A percentile compares a stretch with the other conserved stretches of the same genome.
phyloP scores from a whole-genome alignment of 1,284 basidiomycete genomes.

The Trichosporon coremiiforme region DNA sequence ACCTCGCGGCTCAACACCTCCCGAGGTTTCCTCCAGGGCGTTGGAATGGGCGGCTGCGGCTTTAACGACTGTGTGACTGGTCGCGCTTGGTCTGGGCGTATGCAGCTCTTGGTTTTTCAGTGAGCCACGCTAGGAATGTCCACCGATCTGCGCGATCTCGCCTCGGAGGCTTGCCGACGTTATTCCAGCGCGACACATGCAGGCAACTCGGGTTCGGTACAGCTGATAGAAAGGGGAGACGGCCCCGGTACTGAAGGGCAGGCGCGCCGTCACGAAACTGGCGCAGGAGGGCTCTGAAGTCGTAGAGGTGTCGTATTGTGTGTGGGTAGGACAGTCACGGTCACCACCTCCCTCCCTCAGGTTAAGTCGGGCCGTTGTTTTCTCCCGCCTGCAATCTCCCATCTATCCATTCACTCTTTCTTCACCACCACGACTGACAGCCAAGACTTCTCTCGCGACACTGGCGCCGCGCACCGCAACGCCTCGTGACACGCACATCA shows the following conservation, averaged over 20 bases:
- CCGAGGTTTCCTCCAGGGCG: constrained; percentile 5
- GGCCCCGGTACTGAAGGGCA: constrained; percentile 8
- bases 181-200: constrained; percentile 1
- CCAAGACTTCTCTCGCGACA: not conserved
- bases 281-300: no score
- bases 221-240: not conserved
- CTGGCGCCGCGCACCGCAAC: not conserved
- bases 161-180: not conserved
- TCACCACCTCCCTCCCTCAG: not conserved
- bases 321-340: not conserved
- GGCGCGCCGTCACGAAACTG: not conserved
- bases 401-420: constrained; percentile 6
- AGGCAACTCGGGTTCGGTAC: constrained; percentile 12
- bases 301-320: not conserved
- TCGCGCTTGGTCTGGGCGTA: not conserved
- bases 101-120: no score
- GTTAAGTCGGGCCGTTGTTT: not conserved
- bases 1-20: not conserved
- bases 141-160: not conserved
- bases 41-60: not conserved
- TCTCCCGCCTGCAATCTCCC: constrained; percentile 5
- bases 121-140: not conserved
- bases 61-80: not conserved
- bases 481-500: not conserved
- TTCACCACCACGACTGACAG: not conserved